phyloP scores from a whole-genome alignment of 768 basidiomycete genomes.

The Amanita jacksonii region DNA sequence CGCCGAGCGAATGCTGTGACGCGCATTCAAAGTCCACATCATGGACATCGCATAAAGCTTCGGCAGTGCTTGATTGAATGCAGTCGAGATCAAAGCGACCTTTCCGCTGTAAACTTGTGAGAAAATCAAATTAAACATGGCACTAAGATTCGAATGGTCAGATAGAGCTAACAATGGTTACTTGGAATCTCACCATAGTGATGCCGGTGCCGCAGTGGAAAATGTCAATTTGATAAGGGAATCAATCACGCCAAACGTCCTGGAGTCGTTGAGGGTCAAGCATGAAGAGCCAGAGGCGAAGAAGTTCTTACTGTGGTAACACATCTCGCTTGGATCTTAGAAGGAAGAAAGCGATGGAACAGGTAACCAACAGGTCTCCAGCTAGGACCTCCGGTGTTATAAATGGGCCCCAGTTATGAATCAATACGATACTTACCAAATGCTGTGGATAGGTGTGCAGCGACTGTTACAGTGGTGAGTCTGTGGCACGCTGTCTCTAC shows the following conservation, averaged over 20 bases:
- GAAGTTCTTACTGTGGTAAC: constrained; percentile 18
- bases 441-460: constrained; percentile 18
- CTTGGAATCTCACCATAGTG: constrained; percentile 19
- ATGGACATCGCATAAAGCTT: constrained; percentile 27
- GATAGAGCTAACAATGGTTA: background rate
- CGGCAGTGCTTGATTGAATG: constrained; percentile 22
- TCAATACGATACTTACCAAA: constrained; percentile 14
- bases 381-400: constrained; percentile 10
- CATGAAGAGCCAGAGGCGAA: background rate
- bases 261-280: background rate
- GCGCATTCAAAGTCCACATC: constrained; percentile 29
- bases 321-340: constrained; percentile 19
- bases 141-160: constrained; percentile 12
- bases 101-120: constrained; percentile 20
- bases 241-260: constrained; percentile 20
- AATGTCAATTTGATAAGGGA: constrained; percentile 23
- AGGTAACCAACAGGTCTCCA: constrained; percentile 20
- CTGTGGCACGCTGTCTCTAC: background rate
- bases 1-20: constrained; percentile 15
- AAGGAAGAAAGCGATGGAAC: constrained; percentile 21
- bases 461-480: constrained; percentile 13
- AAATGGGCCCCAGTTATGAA: background rate
- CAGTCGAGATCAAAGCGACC: constrained; percentile 18
- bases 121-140: constrained; percentile 26
- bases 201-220: constrained; percentile 22